Evolutionary conservation across 495 filamentous ascomycete species (phyloP).

Genomic region (Penicillium riverlandense): DNA sequence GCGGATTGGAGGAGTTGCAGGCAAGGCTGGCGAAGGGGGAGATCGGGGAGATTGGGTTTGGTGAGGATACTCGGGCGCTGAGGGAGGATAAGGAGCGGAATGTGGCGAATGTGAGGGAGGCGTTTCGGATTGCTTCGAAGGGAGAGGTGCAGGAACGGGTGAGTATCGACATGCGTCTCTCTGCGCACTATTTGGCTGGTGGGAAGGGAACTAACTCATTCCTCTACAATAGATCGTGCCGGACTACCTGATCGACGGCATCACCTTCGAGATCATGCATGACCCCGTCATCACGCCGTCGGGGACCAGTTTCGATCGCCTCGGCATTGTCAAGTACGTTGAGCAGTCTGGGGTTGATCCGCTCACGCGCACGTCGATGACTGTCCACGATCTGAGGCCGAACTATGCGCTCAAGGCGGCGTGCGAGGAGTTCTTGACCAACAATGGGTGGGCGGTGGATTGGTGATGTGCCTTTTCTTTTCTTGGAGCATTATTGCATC

Average conservation of each 20-base stretch:
- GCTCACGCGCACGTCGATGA: constrained; percentile 69
- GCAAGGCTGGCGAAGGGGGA: constrained; percentile 36
- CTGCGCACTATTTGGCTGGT: background rate
- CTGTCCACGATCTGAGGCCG: constrained; percentile 63
- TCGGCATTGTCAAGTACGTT: constrained; percentile 81
- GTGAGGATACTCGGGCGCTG: constrained; percentile 30
- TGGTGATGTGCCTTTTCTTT: constrained; percentile 46
- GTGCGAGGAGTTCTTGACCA: constrained; percentile 72
- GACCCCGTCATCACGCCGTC: constrained; percentile 86
- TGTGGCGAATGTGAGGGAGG: constrained; percentile 40
- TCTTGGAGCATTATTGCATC: background rate
- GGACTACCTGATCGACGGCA: constrained; percentile 82
- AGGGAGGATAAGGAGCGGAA: constrained; percentile 46
- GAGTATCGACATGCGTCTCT: constrained; percentile 11
- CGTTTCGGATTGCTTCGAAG: constrained; percentile 41
- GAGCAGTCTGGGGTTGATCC: constrained; percentile 71
- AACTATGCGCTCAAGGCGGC: constrained; percentile 81
- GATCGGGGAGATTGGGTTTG: constrained; percentile 37
- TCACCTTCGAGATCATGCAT: constrained; percentile 87
- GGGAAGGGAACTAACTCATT: background rate
- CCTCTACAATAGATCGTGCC: constrained; percentile 53
- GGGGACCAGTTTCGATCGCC: constrained; percentile 82
- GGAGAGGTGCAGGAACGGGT: constrained; percentile 57
- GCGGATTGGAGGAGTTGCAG: constrained; percentile 44
- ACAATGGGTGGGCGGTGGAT: constrained; percentile 93